A percentile compares a stretch with the other conserved stretches of the same genome.
Conservation (phyloP, 352 stramenopile genomes). For the Nothophytophthora sp. region DNA sequence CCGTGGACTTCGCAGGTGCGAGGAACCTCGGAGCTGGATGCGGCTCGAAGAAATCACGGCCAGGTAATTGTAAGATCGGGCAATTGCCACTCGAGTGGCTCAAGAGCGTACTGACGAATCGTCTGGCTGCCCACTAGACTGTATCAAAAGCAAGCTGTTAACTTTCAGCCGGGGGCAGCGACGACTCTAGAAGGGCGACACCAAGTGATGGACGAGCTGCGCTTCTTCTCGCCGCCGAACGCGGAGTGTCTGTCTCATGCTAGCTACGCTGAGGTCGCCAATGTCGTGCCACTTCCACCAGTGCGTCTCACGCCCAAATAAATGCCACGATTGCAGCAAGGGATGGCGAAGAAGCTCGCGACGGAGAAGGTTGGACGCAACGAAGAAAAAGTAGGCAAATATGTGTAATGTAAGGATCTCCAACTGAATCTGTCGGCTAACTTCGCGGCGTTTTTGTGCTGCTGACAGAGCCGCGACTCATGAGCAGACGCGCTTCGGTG, state of each 20-base stretch:
- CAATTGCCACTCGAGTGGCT: too few species aligned
- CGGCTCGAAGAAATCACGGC: slow-evolving; percentile 29
- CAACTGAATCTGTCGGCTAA: slow-evolving; percentile 3
- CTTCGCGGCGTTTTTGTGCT: slow-evolving; percentile 9
- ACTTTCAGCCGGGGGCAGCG: slow-evolving; percentile 4
- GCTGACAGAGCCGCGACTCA: slow-evolving; percentile 42
- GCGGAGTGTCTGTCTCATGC: slow-evolving; percentile 26
- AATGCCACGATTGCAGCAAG: too few species aligned
- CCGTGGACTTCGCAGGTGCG: too few species aligned
- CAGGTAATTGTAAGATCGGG: too few species aligned
- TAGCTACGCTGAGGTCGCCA: slow-evolving; percentile 22
- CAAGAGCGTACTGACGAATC: too few species aligned
- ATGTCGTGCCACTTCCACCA: slow-evolving; percentile 30
- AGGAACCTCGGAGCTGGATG: neutral
- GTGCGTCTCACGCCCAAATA: neutral
- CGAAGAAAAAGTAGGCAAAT: too few species aligned
- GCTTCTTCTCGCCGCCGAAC: slow-evolving; percentile 32
- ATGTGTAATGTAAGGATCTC: slow-evolving; percentile 6
- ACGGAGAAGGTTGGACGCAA: slow-evolving; percentile 1
- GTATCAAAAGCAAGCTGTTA: slow-evolving; percentile 9
- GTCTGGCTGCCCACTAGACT: slow-evolving; percentile 10
- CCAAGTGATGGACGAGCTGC: slow-evolving; percentile 29
- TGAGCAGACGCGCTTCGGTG: slow-evolving; percentile 51
- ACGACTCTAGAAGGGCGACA: slow-evolving; percentile 15
- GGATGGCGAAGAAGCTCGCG: neutral